Base-by-base conservation (phyloP, 2,329 filamentous ascomycete species). In the Botrytis deweyae region DNA sequence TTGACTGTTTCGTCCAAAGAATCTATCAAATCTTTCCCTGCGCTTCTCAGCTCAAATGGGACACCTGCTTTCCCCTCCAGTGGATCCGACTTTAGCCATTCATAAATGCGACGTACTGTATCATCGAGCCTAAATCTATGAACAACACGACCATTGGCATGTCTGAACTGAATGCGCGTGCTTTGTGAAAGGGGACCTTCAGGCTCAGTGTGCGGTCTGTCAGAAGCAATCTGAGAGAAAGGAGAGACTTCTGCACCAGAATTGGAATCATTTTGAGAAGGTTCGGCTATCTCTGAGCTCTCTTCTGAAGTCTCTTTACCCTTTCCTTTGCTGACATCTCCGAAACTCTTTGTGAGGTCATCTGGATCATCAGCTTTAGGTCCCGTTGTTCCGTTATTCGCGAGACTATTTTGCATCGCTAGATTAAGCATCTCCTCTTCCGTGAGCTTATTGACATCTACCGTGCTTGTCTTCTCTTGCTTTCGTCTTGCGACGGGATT, bases 401-500 rank as follows among this genome's bases (percentile, higher is more conserved):
- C 91, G 64, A 98, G 84, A 80, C 95, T 98, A 84, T 97, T 96
- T 81, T 95, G 90, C 80, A 99, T 83, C 0, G 96, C 96, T 88
- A 98, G 91, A 82, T 98, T 92, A 78, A 99, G 85, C 94, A 97
- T 97, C 84, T 99, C 95, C 68, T 98, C 95, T 81, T 99, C 96
- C 0, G 94, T 97, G 91, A 99, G 95, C 58, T 92, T 90, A 74
- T 92, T 92, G 2, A 98, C 89, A 77, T 95, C 93, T 72, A 93
- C 87, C 70, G 89, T 86, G 80, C 91, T 91, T 64, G 88, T 86
- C 73, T 87, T 87, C 80, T 94, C 92, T 4, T 90, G 87, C 82
- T 93, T 93, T 72, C 91, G 86, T 81, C 90, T 92, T 38, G 94
- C 92, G 7, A 99, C 94, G 0, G 96, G 96, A 80, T 99, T 99